phyloP scores from a whole-genome alignment of 2,329 filamentous ascomycete genomes.

The Paraphaeosphaeria minitans region DNA sequence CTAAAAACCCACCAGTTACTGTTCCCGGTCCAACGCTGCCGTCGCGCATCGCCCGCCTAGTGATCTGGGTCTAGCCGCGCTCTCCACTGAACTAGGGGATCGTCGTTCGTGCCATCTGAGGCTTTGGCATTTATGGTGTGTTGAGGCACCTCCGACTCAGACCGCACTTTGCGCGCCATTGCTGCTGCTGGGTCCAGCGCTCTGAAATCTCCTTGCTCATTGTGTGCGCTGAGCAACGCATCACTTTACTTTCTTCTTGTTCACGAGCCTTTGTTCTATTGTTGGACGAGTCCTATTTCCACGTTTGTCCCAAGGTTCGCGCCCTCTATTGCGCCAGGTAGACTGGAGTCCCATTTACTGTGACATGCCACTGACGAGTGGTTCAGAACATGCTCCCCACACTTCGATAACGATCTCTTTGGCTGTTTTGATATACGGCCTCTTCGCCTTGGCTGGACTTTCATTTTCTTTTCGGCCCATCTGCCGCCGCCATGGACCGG shows the following conservation, averaged over 20 bases:
- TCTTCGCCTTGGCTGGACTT: background rate
- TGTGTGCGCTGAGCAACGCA: background rate
- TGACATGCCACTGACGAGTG: slow-evolving; percentile 1
- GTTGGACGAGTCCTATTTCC: background rate
- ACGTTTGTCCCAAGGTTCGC: slow-evolving; percentile 1
- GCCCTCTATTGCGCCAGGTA: slow-evolving; percentile 2
- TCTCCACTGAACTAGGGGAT: slow-evolving; percentile 10
- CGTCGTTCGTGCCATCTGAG: slow-evolving; percentile 9
- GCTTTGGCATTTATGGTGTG: slow-evolving; percentile 8
- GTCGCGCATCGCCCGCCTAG: slow-evolving; percentile 16
- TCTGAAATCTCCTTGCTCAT: slow-evolving; percentile 9
- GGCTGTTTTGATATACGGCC: background rate
- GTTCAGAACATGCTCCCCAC: slow-evolving; percentile 1
- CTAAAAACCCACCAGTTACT: slow-evolving; percentile 20
- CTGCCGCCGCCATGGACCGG: slow-evolving; percentile 41
- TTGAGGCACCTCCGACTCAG: slow-evolving; percentile 8
- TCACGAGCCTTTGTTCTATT: background rate
- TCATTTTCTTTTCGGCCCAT: background rate
- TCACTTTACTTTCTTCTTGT: background rate
- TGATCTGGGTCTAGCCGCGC: slow-evolving; percentile 13
- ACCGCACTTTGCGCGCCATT: slow-evolving; percentile 18
- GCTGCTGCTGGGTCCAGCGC: slow-evolving; percentile 18
- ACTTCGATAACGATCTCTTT: background rate
- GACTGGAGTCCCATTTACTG: background rate
- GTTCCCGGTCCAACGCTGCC: slow-evolving; percentile 12